Base-by-base conservation (phyloP, 495 filamentous ascomycete genomes). In the Cercophora scortea region DNA sequence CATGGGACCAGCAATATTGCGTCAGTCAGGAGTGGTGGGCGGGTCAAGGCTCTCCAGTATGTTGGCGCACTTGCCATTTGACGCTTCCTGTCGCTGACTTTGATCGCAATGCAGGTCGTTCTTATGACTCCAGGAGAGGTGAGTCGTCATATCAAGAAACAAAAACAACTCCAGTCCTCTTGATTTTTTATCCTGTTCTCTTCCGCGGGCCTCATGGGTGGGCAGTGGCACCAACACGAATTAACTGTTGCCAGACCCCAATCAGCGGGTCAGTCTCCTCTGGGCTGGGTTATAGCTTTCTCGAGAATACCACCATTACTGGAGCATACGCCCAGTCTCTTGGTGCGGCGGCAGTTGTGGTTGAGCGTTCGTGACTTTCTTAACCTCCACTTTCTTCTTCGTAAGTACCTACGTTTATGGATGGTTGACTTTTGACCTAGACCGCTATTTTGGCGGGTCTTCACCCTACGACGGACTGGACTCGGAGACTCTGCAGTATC, bases 361-460 rank as follows among this genome's bases (percentile, higher is more conserved):
- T 83, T 44, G 80, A 83, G 63, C 80, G 79, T 77, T 47, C 52
- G 72, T 68, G 11, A 16, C 41, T 42, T 42, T 8, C 15, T 52
- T 13, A 15, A 38, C 12, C 4, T 33, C 6, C 3, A 34, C 16
- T 3, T 48, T 19, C 42, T 38, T 32, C n/a, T 25, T 11, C n/a
- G 35, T 13, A 33, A 46, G 10, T 34, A 40, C 9, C 2, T 36
- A 25, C 25, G 25, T 25, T 25, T 25, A 25, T 16, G 7, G 8
- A 13, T 6, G 11, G 42, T 11, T 45, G 32, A 9, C 19, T 25
- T 16, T 16, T 13, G 35, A 32, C 4, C 46, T 12, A 80, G 76
- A 81, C 57, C 73, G 80, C 19, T 83, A 80, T 61, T 84, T 78
- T 71, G 81, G 81, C 19, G 68, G 68, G 41, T 84, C 80, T 1